Percentiles rank a stretch among this genome's conserved stretches.
phyloP scores from a whole-genome alignment of 768 basidiomycete genomes.

The Collybiopsis luxurians region DNA sequence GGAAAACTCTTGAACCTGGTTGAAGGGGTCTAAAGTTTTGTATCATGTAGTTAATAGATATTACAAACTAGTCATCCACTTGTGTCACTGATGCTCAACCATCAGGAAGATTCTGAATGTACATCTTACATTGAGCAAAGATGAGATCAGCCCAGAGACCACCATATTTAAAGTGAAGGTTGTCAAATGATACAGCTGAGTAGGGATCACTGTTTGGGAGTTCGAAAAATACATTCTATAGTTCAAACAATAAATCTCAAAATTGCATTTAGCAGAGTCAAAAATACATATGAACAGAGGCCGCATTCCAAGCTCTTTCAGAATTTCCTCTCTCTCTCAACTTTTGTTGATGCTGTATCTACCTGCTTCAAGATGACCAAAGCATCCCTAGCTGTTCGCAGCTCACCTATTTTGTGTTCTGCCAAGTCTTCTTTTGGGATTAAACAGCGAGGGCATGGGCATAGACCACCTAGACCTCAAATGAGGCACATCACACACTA shows the following conservation, averaged over 20 bases:
- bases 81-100: background rate
- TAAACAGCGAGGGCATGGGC: background rate
- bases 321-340: too few species aligned
- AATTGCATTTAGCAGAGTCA: background rate
- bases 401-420: background rate
- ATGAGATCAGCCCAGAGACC: background rate
- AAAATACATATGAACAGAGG: background rate
- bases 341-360: too few species aligned
- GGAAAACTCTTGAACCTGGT: background rate
- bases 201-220: background rate
- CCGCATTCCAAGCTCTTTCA: background rate
- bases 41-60: background rate
- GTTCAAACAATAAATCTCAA: background rate
- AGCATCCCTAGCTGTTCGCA: background rate
- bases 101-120: too few species aligned
- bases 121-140: too few species aligned
- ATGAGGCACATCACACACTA: conserved; percentile 3
- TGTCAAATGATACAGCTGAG: background rate
- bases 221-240: background rate
- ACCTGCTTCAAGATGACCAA: too few species aligned
- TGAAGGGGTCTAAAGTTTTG: too few species aligned
- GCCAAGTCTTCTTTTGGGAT: background rate
- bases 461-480: background rate
- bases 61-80: background rate
- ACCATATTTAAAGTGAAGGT: background rate